Evolutionary conservation across 2,329 filamentous ascomycete genomes (phyloP), one percentile per base, ranked within the genome.

Genomic region (Verticillium dahliae): DNA sequence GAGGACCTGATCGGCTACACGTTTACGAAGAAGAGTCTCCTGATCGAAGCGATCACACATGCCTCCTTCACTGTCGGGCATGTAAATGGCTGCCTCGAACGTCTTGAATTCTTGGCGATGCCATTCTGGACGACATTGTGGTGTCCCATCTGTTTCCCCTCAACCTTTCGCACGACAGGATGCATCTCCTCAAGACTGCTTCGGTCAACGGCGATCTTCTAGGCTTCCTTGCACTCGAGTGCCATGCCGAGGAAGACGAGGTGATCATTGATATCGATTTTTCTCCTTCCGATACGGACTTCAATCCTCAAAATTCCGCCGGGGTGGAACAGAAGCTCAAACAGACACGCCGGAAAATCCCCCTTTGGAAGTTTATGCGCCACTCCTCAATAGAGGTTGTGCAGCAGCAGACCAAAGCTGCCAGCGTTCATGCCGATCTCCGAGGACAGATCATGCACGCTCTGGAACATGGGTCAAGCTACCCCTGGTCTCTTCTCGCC

Each of bases 101-200:
- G 92, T 0, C 82, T 97, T 1, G 94, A 97, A 70, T 97, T 95
- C 68, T 77, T 97, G 0, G 94, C 1, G 94, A 98, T 67, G 85
- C 92, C 0, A 79, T 97, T 2, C 84, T 98, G 0, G 94, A 98
- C 73, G 83, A 87, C 67, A 78, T 97, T 61, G 78, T 97, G 57
- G 86, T 91, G 7, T 78, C 76, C 0, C 79, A 76, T n/a, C 75
- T 94, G 6, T 90, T 85, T 71, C 75, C 80, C 3, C 15, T 34
- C 1, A 54, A 59, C 15, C 69, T 85, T 0, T 61, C 74, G 0
- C 77, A 83, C 57, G 70, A 80, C 2, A 76, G 83, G n/a, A 91
- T 98, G 85, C 92, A 96, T 67, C 76, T 86, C 2, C 77, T 94
- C 61, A 88, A 90, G 62, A 87, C 89, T 1, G 88, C 90, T 0